phyloP scores from a whole-genome alignment of 768 basidiomycete species.

The Ephemerocybe angulata region DNA sequence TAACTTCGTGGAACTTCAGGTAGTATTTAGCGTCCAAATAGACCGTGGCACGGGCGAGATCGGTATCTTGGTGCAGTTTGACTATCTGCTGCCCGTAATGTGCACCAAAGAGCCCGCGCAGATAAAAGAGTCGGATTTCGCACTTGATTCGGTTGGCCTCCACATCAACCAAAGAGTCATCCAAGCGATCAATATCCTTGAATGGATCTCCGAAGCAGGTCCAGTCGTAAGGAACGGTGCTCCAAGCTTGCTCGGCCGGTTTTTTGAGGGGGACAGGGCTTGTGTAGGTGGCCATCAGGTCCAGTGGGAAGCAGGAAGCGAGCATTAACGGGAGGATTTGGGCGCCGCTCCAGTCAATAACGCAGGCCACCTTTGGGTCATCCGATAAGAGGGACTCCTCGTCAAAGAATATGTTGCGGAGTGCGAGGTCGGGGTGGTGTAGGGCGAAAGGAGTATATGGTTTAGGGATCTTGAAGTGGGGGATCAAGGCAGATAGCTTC shows the following conservation, averaged over 20 bases:
- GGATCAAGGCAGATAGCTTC: background rate
- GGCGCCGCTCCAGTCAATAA: background rate
- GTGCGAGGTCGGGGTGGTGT: background rate
- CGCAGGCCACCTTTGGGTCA: background rate
- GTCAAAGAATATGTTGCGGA: background rate
- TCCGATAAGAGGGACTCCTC: background rate
- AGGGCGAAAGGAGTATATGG: background rate
- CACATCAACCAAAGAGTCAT: background rate
- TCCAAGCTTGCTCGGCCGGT: background rate
- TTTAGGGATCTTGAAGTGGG: background rate
- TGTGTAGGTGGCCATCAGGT: background rate
- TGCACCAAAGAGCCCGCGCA: background rate
- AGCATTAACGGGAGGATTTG: background rate
- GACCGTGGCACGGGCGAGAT: background rate
- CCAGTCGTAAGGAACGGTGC: background rate
- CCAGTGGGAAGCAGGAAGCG: background rate
- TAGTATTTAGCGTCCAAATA: background rate
- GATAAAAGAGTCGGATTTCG: background rate
- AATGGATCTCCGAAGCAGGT: background rate
- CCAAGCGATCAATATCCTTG: no score
- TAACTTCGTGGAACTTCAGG: background rate
- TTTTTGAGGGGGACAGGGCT: background rate
- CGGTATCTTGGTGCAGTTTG: background rate
- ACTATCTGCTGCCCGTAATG: background rate
- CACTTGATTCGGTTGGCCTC: background rate